phyloP scores from a whole-genome alignment of 169 alveolate genomes.

The Eimeria praecox region DNA sequence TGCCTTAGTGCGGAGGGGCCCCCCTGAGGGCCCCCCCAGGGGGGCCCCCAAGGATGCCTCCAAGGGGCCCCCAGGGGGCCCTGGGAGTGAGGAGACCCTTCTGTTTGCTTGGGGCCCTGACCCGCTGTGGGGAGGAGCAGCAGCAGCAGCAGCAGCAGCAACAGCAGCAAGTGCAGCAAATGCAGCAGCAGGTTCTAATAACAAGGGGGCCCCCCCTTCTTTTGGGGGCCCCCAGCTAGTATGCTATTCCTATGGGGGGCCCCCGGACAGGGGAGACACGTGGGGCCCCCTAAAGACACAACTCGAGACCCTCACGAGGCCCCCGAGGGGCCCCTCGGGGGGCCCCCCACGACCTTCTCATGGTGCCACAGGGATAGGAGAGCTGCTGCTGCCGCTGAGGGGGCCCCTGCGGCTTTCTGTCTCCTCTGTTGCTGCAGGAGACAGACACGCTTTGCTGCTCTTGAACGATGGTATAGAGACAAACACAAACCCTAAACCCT shows the following conservation, averaged over 20 bases:
- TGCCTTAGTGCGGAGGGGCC: background rate
- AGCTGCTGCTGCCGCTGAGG: background rate
- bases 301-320: background rate
- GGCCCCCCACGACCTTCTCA: background rate
- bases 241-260: background rate
- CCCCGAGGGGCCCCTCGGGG: background rate
- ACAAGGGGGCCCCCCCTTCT: background rate
- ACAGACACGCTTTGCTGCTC: background rate
- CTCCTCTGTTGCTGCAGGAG: constrained; percentile 3
- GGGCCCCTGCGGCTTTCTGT: constrained; percentile 26
- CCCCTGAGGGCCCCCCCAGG: background rate
- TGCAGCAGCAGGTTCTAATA: background rate
- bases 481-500: background rate
- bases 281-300: background rate
- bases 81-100: background rate
- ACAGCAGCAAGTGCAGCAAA: background rate
- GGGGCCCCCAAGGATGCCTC: background rate
- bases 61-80: background rate
- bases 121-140: background rate
- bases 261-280: background rate
- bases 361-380: background rate
- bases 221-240: constrained; percentile 23
- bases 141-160: constrained; percentile 1
- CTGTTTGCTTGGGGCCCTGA: constrained; percentile 29
- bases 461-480: background rate